Base-by-base conservation (phyloP, 805 yeast genomes). In the Isabelozyma pseudorhagii region DNA sequence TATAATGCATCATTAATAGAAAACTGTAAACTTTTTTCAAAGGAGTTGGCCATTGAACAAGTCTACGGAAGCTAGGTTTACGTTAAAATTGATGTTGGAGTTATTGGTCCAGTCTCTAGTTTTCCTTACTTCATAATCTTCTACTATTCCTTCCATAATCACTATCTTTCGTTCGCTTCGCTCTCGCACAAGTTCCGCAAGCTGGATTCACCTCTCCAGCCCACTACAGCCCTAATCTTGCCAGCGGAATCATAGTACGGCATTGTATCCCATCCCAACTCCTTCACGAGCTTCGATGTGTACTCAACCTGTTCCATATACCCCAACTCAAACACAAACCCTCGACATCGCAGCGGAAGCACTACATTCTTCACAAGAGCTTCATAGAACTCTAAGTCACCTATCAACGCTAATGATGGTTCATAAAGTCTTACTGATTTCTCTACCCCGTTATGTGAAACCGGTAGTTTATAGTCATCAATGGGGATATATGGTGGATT, bases 401-500 rank as follows among this genome's bases (percentile, higher is more conserved):
- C 98, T 2, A 87, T 66, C n/a, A 93, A 71, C 0, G 98, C 98
- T 14, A 81, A 61, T 25, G 62, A 58, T 0, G 99, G 98, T 67
- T 93, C 99, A 64, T 78, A 85, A 10, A 66, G 39, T 39, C 78
- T 68, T 0, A 93, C 98, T 0, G 96, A 86, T 42, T 59, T 62
- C 49, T 83, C 87, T 0, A 83, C 80, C 3, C 81, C 83, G 38
- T 64, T 61, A 8, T 9, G 44, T 1, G 45, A 41, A 9, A 66
- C 45, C 0, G 77, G 66, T 4, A 65, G 58, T 8, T 52, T 52
- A 58, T 78, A 78, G 44, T 84, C 83, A 0, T 53, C 44, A 2
- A 29, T 7, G 0, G 89, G 82, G 5, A 92, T 84, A 61, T 93
- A 93, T 0, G 99, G 99, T 0, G 99, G 99, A 57, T 93, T 93